Percentiles rank a stretch among this genome's conserved stretches.
Conservation (phyloP, 768 basidiomycete species). For the Leccinum obscurum region DNA sequence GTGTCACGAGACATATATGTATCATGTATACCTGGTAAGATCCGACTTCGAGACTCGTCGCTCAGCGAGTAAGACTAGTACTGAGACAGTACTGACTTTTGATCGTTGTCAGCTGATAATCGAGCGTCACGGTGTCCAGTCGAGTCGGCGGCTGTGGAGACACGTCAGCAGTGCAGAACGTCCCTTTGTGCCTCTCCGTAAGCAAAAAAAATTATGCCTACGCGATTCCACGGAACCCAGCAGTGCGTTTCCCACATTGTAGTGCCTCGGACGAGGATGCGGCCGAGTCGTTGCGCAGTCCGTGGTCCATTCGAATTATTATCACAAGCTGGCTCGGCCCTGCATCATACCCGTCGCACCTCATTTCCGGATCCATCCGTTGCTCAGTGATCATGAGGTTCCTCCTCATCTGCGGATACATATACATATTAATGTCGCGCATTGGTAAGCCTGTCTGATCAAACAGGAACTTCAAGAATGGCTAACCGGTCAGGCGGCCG, state of each 20-base stretch:
- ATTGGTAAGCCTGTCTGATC: not conserved
- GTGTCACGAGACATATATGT: not conserved
- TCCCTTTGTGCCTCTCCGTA: not conserved
- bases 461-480: not conserved
- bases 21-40: not conserved
- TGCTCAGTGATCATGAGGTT: not conserved
- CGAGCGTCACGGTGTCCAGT: not conserved
- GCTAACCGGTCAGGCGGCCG: not conserved
- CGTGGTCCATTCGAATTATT: not conserved
- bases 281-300: not conserved
- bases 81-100: not conserved
- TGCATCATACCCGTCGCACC: not conserved
- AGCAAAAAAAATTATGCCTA: not conserved
- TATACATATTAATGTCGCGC: not conserved
- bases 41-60: not conserved
- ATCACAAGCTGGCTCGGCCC: not conserved
- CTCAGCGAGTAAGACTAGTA: too few species aligned
- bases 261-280: not conserved
- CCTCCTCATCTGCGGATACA: not conserved
- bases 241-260: not conserved
- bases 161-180: constrained; percentile 1
- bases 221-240: not conserved
- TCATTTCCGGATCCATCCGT: not conserved
- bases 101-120: not conserved
- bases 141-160: not conserved